These are phyloP conservation scores for Suhomyces tanzawaensis DNA, from an alignment of 805 yeast species.

Conservation along the genomic window DNA sequence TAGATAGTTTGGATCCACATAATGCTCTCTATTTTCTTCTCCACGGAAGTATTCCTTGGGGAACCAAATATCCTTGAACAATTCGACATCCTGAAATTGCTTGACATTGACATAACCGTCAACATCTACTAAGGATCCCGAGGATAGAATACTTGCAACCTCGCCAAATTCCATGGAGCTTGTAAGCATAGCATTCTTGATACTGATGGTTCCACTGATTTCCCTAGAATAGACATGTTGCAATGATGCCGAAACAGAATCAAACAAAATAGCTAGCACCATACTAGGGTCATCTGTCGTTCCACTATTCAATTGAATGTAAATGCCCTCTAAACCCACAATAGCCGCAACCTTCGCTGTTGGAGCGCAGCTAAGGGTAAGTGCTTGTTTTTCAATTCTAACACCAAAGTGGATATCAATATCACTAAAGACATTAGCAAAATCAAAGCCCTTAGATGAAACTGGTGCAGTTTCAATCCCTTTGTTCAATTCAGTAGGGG, in stretches of 20 bases:
- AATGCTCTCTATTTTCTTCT: neutral
- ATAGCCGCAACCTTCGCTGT: constrained; percentile 89
- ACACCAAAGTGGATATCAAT: constrained; percentile 63
- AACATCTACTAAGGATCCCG: constrained; percentile 54
- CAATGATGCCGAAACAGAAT: constrained; percentile 63
- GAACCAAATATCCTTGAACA: constrained; percentile 82
- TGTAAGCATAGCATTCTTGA: constrained; percentile 46
- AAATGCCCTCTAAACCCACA: constrained; percentile 69
- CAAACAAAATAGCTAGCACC: constrained; percentile 46
- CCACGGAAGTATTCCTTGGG: constrained; percentile 32
- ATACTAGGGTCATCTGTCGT: constrained; percentile 34
- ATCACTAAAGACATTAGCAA: constrained; percentile 43
- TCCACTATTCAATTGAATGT: constrained; percentile 54
- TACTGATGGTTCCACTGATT: constrained; percentile 66
- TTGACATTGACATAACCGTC: constrained; percentile 68
- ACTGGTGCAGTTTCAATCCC: neutral
- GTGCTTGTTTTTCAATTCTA: constrained; percentile 66
- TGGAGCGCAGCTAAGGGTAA: constrained; percentile 88
- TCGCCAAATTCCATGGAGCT: constrained; percentile 47
- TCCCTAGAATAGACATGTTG: constrained; percentile 92
- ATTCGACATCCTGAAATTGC: constrained; percentile 81
- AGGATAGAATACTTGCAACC: constrained; percentile 42
- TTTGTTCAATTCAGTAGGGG: constrained; percentile 2
- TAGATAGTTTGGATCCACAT: neutral
- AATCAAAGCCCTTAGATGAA: constrained; percentile 26